Percentiles rank a stretch among this genome's conserved stretches.
phyloP scores from a whole-genome alignment of 2,329 filamentous ascomycete species.

The Trichoderma koningiopsis region DNA sequence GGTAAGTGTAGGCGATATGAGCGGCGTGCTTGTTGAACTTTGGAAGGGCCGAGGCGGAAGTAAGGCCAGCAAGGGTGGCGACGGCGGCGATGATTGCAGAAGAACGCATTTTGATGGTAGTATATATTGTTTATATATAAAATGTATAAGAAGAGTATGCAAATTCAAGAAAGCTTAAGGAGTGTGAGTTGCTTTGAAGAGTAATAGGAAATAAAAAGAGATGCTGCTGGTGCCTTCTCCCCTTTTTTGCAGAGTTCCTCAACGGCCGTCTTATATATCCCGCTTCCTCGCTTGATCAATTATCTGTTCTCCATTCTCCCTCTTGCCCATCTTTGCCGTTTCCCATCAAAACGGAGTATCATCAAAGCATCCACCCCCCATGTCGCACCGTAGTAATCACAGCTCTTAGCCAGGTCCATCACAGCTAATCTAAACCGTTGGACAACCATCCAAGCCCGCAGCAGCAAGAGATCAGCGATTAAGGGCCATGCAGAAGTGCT shows the following conservation, averaged over 20 bases:
- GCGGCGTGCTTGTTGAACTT: not conserved
- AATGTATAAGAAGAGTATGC: not conserved
- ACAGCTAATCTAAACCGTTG: not conserved
- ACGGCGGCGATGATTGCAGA: slow-evolving; percentile 3
- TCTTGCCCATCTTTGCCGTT: slow-evolving; percentile 3
- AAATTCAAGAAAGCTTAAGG: not conserved
- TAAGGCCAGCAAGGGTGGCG: slow-evolving; percentile 7
- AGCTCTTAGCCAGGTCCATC: not conserved
- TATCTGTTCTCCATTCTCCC: not conserved
- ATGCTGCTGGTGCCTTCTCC: too few relatives aligned
- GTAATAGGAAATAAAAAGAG: not conserved
- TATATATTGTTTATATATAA: not conserved
- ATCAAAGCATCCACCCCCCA: not conserved
- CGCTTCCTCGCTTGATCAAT: not conserved
- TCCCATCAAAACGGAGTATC: not conserved
- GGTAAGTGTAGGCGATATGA: slow-evolving; percentile 7
- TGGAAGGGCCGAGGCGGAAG: slow-evolving; percentile 8
- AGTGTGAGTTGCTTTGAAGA: not conserved
- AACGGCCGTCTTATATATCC: not conserved
- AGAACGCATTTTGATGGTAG: slow-evolving; percentile 16
- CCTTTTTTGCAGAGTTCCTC: not conserved
- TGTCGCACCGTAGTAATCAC: not conserved
- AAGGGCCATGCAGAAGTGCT: not conserved
- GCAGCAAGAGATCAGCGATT: slow-evolving; percentile 7
- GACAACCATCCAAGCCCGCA: not conserved